phyloP scores from a whole-genome alignment of 129 eudicot species.

The Arctium lappa region DNA sequence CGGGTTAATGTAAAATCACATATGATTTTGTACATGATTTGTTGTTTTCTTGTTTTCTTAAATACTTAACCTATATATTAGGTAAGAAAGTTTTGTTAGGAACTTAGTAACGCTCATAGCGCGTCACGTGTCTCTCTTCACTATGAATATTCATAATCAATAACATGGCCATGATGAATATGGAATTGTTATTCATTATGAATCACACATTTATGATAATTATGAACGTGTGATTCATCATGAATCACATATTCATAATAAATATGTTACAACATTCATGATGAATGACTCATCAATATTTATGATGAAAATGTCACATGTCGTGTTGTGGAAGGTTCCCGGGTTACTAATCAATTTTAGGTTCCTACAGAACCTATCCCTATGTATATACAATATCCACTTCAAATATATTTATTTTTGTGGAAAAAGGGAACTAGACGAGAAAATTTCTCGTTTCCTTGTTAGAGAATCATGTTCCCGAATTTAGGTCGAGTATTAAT shows the following conservation, averaged over 20 bases:
- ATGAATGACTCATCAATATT: no score
- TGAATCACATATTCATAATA: background rate
- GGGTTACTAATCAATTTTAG: no score
- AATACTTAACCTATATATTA: no score
- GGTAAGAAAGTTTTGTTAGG: background rate
- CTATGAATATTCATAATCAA: no score
- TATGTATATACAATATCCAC: background rate
- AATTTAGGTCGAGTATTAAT: background rate
- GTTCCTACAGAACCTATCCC: background rate
- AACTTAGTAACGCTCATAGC: background rate
- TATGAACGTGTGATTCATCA: background rate
- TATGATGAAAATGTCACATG: background rate
- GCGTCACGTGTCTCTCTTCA: background rate
- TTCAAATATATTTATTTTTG: no score
- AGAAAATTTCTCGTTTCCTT: background rate
- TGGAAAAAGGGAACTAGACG: background rate
- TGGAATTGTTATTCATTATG: no score
- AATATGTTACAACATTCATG: background rate
- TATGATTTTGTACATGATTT: no score
- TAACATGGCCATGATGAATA: background rate
- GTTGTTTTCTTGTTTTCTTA: no score
- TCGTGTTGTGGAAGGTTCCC: no score
- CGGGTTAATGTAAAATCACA: no score
- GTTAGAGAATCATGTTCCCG: background rate
- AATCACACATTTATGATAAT: background rate